Conservation (phyloP, 140 eudicot genomes). For the Anethum foeniculum region DNA sequence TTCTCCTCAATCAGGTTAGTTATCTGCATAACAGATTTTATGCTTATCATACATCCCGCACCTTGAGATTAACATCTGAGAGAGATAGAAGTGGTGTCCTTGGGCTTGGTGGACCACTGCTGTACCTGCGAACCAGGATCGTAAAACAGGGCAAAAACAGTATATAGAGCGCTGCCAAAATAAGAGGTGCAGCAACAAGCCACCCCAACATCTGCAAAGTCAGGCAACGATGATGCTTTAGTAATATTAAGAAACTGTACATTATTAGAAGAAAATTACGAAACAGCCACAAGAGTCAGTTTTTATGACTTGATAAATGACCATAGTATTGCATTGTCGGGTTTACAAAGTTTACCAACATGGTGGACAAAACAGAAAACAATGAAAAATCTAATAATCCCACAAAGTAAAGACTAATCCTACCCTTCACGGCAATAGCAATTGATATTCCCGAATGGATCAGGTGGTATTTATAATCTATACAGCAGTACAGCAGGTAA, state of each 20-base stretch:
- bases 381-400: background rate
- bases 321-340: background rate
- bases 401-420: background rate
- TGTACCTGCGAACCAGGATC: slow-evolving; percentile 53
- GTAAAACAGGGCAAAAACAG: slow-evolving; percentile 65
- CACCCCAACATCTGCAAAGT: slow-evolving; percentile 77
- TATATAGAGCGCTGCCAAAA: slow-evolving; percentile 47
- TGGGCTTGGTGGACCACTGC: slow-evolving; percentile 34
- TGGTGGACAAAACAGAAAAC: background rate
- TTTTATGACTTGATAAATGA: background rate
- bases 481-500: background rate
- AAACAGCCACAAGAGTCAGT: background rate
- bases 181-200: slow-evolving; percentile 71
- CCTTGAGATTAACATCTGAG: slow-evolving; percentile 59
- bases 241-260: background rate
- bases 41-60: slow-evolving; percentile 50
- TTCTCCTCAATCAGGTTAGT: background rate
- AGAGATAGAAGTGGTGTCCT: slow-evolving; percentile 26
- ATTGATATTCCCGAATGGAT: background rate
- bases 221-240: slow-evolving; percentile 1
- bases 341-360: background rate
- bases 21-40: background rate
- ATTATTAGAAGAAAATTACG: background rate
- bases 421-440: background rate
- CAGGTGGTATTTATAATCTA: background rate